Evolutionary conservation across 139 green algal genomes (phyloP).

Genomic region (Tetraselmis chui): DNA sequence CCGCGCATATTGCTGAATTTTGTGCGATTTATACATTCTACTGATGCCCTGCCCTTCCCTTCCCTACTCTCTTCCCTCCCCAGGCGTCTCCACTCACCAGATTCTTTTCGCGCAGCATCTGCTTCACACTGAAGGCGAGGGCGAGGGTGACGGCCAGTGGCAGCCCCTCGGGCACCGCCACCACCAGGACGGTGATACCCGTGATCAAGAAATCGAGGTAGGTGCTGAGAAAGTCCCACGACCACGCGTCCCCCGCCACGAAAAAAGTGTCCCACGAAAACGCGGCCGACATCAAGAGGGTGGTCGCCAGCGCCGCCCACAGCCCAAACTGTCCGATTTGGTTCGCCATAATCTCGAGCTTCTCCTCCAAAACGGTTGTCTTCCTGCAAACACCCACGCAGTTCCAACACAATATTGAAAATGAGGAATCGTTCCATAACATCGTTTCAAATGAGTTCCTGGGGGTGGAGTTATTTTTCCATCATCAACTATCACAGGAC

Average conservation of each 20-base stretch:
- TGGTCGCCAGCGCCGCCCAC: conserved; percentile 35
- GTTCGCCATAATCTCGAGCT: conserved; percentile 63
- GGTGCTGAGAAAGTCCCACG: conserved; percentile 37
- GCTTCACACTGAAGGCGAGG: conserved; percentile 72
- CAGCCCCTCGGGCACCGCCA: conserved; percentile 84
- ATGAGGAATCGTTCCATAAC: too few relatives aligned
- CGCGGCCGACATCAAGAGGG: neutral
- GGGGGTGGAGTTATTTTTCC: too few relatives aligned
- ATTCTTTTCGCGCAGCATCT: conserved; percentile 53
- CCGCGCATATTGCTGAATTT: too few relatives aligned
- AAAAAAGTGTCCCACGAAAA: conserved; percentile 35
- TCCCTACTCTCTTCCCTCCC: too few relatives aligned
- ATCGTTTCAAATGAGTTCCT: too few relatives aligned
- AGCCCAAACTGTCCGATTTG: conserved; percentile 67
- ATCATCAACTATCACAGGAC: too few relatives aligned
- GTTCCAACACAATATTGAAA: too few relatives aligned
- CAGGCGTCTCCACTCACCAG: conserved; percentile 22
- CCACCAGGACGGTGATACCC: conserved; percentile 77
- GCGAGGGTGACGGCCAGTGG: conserved; percentile 81
- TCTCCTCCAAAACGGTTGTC: conserved; percentile 59
- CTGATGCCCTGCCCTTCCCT: too few relatives aligned
- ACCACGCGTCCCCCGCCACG: conserved; percentile 29
- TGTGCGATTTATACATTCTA: too few relatives aligned
- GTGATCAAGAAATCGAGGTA: conserved; percentile 73
- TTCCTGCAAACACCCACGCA: too few relatives aligned